Evolutionary conservation across 1,284 basidiomycete genomes (phyloP).

Genomic region (Inonotus obliquus): DNA sequence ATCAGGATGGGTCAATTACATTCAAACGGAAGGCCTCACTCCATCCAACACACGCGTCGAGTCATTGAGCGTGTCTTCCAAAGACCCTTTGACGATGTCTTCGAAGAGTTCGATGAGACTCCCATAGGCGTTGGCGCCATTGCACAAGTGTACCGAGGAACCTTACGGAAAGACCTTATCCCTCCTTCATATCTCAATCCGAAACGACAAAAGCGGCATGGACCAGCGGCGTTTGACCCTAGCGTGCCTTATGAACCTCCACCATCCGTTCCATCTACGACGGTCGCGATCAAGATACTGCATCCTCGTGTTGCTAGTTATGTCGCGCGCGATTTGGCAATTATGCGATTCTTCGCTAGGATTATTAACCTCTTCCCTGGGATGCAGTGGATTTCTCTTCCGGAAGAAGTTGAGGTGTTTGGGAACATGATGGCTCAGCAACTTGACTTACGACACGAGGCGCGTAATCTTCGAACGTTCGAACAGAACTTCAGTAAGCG

Average conservation of each 20-base stretch:
- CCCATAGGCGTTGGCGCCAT: constrained; percentile 99
- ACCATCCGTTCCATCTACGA: constrained; percentile 68
- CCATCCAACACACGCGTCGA: constrained; percentile 74
- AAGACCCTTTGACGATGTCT: constrained; percentile 81
- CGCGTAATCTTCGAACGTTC: constrained; percentile 82
- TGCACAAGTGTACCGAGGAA: constrained; percentile 91
- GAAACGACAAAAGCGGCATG: constrained; percentile 47
- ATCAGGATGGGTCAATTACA: constrained; percentile 84
- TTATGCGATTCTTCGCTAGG: constrained; percentile 92
- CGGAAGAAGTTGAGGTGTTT: constrained; percentile 94
- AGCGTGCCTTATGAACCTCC: constrained; percentile 56
- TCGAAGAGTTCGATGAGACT: constrained; percentile 82
- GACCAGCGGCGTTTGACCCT: constrained; percentile 46
- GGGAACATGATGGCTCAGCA: constrained; percentile 98
- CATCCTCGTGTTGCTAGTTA: constrained; percentile 83
- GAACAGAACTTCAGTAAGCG: constrained; percentile 82
- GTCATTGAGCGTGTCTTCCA: constrained; percentile 87
- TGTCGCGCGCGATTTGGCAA: constrained; percentile 85
- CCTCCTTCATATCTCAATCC: constrained; percentile 76
- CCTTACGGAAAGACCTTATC: constrained; percentile 77
- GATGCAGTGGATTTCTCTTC: constrained; percentile 95
- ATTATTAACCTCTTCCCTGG: constrained; percentile 81
- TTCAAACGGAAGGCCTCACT: constrained; percentile 85
- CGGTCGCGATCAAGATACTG: constrained; percentile 94
- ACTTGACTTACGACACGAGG: constrained; percentile 88